Percentiles rank a stretch among this genome's conserved stretches.
These are phyloP conservation scores for Phaeophleospora eucalypticola DNA, from an alignment of 2,329 filamentous ascomycete species.

Conservation along the genomic window DNA sequence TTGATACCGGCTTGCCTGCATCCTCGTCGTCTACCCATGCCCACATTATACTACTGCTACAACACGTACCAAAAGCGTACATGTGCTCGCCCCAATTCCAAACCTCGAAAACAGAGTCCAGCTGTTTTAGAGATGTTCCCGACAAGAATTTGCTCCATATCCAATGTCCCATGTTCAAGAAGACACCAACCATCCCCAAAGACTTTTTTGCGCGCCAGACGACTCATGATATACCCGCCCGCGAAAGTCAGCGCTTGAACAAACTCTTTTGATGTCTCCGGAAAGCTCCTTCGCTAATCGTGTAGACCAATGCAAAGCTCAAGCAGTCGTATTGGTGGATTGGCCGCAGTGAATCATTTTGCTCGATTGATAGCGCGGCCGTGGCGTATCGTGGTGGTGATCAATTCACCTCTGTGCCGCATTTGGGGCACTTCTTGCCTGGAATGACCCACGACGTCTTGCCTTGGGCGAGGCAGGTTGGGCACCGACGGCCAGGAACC, in stretches of 20 bases:
- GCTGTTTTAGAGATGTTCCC: too few relatives aligned
- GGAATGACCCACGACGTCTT: conserved; percentile 34
- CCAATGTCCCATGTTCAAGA: too few relatives aligned
- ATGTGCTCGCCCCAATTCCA: too few relatives aligned
- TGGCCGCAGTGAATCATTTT: not conserved
- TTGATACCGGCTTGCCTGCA: too few relatives aligned
- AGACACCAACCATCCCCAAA: not conserved
- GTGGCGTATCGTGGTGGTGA: not conserved
- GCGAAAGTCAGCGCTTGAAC: not conserved
- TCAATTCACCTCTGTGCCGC: conserved; percentile 32
- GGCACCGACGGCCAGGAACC: conserved; percentile 33
- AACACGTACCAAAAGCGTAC: too few relatives aligned
- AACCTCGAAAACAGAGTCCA: too few relatives aligned
- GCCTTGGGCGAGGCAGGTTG: conserved; percentile 28
- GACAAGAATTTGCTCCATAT: too few relatives aligned
- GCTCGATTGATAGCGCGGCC: not conserved
- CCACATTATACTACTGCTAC: too few relatives aligned
- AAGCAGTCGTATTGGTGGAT: not conserved
- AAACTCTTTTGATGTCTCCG: not conserved
- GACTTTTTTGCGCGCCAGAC: not conserved
- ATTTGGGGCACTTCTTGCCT: conserved; percentile 34
- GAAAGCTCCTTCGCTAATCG: not conserved
- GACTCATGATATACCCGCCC: not conserved
- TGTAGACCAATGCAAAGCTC: not conserved
- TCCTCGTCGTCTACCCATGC: too few relatives aligned